Evolutionary conservation across 108 stramenopile genomes (phyloP).

Genomic region (Mayamaea pseudoterrestris): DNA sequence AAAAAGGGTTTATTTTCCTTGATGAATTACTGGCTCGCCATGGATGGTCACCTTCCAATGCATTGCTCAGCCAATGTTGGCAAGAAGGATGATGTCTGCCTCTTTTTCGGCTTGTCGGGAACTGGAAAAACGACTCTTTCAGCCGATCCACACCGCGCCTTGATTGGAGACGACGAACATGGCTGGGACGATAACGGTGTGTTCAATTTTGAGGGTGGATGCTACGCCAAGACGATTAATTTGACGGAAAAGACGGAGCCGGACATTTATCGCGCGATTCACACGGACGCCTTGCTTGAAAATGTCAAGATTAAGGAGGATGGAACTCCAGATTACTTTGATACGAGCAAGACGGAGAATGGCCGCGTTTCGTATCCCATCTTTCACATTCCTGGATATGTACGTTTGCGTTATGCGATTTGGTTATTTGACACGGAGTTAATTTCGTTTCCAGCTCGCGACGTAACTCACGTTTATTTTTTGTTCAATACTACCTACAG

Average conservation of each 20-base stretch:
- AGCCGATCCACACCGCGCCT: slow-evolving; percentile 87
- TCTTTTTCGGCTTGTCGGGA: slow-evolving; percentile 93
- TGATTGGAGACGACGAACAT: slow-evolving; percentile 95
- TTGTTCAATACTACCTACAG: slow-evolving; percentile 19
- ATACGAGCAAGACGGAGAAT: slow-evolving; percentile 92
- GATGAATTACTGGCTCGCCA: slow-evolving; percentile 96
- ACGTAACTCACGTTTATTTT: slow-evolving; percentile 1
- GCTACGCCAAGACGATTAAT: slow-evolving; percentile 98
- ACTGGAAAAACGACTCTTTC: slow-evolving; percentile 96
- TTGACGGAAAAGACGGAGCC: slow-evolving; percentile 90
- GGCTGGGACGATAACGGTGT: slow-evolving; percentile 95
- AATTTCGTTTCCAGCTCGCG: background rate
- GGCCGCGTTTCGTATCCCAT: slow-evolving; percentile 95
- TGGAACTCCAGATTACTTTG: slow-evolving; percentile 78
- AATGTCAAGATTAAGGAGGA: slow-evolving; percentile 74
- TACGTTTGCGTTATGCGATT: slow-evolving; percentile 28
- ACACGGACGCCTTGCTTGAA: slow-evolving; percentile 89
- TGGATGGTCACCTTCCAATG: slow-evolving; percentile 88
- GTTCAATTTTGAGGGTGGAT: slow-evolving; percentile 98
- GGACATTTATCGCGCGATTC: slow-evolving; percentile 94
- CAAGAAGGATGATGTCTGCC: slow-evolving; percentile 76
- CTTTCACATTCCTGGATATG: slow-evolving; percentile 84
- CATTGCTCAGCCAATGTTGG: slow-evolving; percentile 97
- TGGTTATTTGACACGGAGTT: background rate
- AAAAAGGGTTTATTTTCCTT: slow-evolving; percentile 98